A percentile compares a stretch with the other conserved stretches of the same genome.
These are phyloP conservation scores for Cryptosporidium parvum DNA, from an alignment of 169 alveolate species.

Conservation along the genomic window DNA sequence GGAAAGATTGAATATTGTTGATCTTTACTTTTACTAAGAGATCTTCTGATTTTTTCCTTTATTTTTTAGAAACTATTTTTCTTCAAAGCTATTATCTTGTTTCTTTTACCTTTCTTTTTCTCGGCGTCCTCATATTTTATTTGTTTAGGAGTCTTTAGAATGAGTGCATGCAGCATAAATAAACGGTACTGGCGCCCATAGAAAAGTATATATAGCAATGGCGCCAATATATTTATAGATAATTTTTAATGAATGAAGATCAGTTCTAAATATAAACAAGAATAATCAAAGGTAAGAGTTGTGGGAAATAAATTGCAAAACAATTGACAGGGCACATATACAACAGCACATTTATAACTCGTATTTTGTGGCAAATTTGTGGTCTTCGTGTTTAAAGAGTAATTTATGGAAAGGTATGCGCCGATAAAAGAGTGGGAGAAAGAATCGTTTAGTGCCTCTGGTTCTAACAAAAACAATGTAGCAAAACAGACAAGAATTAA, in stretches of 20 bases:
- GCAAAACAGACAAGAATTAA: constrained; percentile 10
- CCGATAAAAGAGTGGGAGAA: constrained; percentile 29
- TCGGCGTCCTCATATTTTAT: not conserved
- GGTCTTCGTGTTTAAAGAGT: not conserved
- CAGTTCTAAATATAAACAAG: not conserved
- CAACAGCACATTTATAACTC: not conserved
- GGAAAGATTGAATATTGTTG: not conserved
- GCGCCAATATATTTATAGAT: constrained; percentile 1
- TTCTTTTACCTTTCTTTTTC: not conserved
- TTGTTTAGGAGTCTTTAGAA: not conserved
- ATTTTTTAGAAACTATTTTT: not conserved
- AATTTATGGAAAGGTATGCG: constrained; percentile 37
- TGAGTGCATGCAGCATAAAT: not conserved
- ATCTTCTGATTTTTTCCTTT: not conserved
- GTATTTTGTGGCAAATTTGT: not conserved
- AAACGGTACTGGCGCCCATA: constrained; percentile 3
- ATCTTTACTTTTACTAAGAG: not conserved
- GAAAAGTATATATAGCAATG: not conserved
- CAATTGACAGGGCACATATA: not conserved
- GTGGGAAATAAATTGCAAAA: not conserved
- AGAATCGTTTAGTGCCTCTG: constrained; percentile 21
- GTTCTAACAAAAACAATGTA: not conserved
- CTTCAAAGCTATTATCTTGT: not conserved
- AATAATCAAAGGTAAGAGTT: not conserved
- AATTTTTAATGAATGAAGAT: not conserved